These are phyloP conservation scores for Jaltomata sinuosa DNA, from an alignment of 257 asterid species.

Conservation along the genomic window DNA sequence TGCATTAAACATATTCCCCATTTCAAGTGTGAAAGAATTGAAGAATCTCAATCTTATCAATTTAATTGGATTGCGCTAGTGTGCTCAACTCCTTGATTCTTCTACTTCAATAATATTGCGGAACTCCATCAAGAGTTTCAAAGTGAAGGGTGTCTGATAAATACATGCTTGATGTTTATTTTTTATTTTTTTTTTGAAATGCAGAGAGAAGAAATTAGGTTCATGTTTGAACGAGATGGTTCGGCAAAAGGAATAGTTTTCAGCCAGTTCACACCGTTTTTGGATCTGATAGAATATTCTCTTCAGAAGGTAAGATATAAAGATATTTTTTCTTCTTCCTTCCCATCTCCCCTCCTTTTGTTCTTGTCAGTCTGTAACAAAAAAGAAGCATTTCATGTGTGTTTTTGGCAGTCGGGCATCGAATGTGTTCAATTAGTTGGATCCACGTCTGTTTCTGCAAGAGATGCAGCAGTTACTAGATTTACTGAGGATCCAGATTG, in stretches of 20 bases:
- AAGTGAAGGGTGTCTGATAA: neutral
- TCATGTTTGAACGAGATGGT: slow-evolving; percentile 62
- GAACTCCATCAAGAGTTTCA: neutral
- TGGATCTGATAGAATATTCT: too few relatives aligned
- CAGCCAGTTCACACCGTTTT: too few relatives aligned
- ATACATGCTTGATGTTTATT: neutral
- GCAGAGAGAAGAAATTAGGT: too few relatives aligned
- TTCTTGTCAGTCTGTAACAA: neutral
- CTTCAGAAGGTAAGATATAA: too few relatives aligned
- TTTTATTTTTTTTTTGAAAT: slow-evolving; percentile 27
- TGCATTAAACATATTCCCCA: too few relatives aligned
- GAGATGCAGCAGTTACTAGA: slow-evolving; percentile 63
- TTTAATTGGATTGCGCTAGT: too few relatives aligned
- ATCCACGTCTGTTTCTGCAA: slow-evolving; percentile 65
- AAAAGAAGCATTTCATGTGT: neutral
- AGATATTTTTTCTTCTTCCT: neutral
- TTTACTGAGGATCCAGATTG: slow-evolving; percentile 69
- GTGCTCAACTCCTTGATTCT: too few relatives aligned
- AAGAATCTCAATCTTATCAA: too few relatives aligned
- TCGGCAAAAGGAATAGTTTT: slow-evolving; percentile 85
- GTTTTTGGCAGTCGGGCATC: slow-evolving; percentile 62
- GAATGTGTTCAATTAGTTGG: too few relatives aligned
- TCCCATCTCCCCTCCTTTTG: neutral
- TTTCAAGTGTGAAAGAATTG: too few relatives aligned
- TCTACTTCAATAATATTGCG: neutral